Evolutionary conservation across 2,329 filamentous ascomycete genomes (phyloP).

Genomic region (Pseudogymnoascus sp.): DNA sequence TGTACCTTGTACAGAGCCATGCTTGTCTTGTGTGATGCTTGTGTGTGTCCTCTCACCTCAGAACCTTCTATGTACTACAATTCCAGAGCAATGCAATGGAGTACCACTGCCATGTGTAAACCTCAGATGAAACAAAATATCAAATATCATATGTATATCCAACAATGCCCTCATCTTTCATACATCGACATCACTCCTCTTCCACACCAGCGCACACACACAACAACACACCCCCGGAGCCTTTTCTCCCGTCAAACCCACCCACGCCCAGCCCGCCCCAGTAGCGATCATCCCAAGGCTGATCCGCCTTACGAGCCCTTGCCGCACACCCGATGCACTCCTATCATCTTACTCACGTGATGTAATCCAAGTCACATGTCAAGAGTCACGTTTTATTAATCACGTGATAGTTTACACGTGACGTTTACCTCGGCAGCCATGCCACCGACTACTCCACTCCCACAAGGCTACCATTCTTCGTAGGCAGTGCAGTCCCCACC

Average conservation of each 20-base stretch:
- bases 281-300: neutral
- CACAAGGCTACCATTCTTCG: neutral
- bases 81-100: too few species aligned
- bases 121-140: neutral
- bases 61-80: neutral
- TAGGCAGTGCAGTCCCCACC: neutral
- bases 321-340: neutral
- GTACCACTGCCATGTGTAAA: neutral
- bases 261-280: neutral
- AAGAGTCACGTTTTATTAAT: neutral
- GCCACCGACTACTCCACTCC: neutral
- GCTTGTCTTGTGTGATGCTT: neutral
- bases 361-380: neutral
- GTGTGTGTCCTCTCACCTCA: neutral
- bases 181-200: too few species aligned
- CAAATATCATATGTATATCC: neutral
- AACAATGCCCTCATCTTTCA: too few species aligned
- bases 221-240: neutral
- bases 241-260: neutral
- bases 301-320: neutral
- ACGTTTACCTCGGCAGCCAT: neutral
- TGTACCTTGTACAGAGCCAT: too few species aligned
- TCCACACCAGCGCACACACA: neutral
- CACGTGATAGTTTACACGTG: neutral
- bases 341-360: neutral